Base-by-base conservation (phyloP, 148 eudicot genomes). In the Fallopia convolvulus region DNA sequence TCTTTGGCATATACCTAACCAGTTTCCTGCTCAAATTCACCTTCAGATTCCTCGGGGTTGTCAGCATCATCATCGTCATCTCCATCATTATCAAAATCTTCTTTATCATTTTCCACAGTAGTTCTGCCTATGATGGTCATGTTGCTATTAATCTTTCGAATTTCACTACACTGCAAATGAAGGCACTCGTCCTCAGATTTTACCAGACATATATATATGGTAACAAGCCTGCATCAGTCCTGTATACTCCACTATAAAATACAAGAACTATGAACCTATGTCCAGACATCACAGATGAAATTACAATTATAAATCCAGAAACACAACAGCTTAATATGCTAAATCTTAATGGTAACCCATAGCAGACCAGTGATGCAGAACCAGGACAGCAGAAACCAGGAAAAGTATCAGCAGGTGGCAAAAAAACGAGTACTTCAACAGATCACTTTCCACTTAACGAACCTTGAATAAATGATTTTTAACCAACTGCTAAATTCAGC, bases 11-110 rank as follows among this genome's bases (percentile, higher is more conserved):
- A 61, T 39, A 75, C 41, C 85, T 82, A 92, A 72, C 88, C 90
- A 78, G 97, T 88, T 86, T 95, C 94, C 85, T 95, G 99, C 83
- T 95, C 99, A 72, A 91, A 95, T 33, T 95, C 97, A 40, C 97
- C 99, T 80, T 95, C 99, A 32, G 99, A 92, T 81, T 95, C 99
- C 68, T 95, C 99, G 14, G 85, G 97, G 52, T 95, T 87, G 74
- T 95, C 97, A 32, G 86, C 93, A 79, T 95, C 99, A 77, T 92
- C 88, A 1, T 83, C 99, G 47, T 95, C 99, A 74, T 95, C 99
- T 6, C 84, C 97, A 20, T 91, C 99, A 83, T 94, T 90, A 83
- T 94, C 98, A 60, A 82, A 84, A 44, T 94, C 97, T 82, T 94
- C 98, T 86, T 92, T 92, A 75, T 95, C 97, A 44, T 88, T 90